Evolutionary conservation across 2,329 filamentous ascomycete species (phyloP).

Genomic region (Verticillium tricorpus): DNA sequence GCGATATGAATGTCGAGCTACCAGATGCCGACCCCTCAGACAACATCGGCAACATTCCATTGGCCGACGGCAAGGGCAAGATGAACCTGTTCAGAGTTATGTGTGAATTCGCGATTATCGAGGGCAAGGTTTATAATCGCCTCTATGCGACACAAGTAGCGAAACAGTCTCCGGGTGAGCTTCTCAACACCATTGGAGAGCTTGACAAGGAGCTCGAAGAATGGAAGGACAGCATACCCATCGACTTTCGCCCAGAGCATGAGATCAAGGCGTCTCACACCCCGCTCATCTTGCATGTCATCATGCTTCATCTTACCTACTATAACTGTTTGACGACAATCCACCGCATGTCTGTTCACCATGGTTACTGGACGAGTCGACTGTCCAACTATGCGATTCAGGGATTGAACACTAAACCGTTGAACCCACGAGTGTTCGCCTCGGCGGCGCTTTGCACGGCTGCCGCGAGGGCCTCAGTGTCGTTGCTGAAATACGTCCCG

Average conservation of each 20-base stretch:
- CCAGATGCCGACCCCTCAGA: conserved; percentile 87
- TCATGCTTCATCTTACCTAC: conserved; percentile 92
- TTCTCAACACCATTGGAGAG: conserved; percentile 93
- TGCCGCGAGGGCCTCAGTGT: conserved; percentile 87
- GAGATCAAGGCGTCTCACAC: conserved; percentile 93
- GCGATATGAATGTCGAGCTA: conserved; percentile 90
- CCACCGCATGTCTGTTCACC: conserved; percentile 96
- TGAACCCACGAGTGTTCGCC: conserved; percentile 92
- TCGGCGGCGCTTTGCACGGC: conserved; percentile 90
- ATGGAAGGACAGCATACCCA: conserved; percentile 93
- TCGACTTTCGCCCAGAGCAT: conserved; percentile 95
- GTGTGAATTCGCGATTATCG: conserved; percentile 86
- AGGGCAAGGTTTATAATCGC: conserved; percentile 89
- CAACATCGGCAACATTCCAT: conserved; percentile 89
- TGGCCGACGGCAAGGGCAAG: conserved; percentile 84
- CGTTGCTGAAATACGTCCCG: conserved; percentile 91
- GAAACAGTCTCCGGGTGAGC: conserved; percentile 86
- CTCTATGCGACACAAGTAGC: conserved; percentile 90
- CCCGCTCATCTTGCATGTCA: conserved; percentile 88
- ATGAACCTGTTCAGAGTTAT: conserved; percentile 93
- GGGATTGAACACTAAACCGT: conserved; percentile 80
- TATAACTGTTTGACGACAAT: conserved; percentile 98
- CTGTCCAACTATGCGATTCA: conserved; percentile 94
- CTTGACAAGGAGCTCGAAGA: conserved; percentile 84
- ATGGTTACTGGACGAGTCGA: conserved; percentile 96